Evolutionary conservation across 2,329 filamentous ascomycete species (phyloP).

Genomic region (Hypoxylon rubiginosum): DNA sequence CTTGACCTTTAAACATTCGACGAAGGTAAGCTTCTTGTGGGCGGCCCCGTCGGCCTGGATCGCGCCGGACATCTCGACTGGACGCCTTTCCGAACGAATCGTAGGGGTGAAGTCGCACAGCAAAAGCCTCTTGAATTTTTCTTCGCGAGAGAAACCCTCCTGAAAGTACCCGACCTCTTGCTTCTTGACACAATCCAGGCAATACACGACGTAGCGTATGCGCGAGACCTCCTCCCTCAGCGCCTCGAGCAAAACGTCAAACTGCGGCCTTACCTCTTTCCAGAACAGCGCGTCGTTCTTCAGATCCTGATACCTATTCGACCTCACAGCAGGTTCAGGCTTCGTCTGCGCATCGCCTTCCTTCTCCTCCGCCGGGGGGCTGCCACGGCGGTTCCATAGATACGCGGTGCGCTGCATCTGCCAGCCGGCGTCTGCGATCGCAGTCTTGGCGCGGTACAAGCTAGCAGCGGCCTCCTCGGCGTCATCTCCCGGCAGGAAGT

Average conservation of each 20-base stretch:
- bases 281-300: conserved; percentile 9
- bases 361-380: neutral
- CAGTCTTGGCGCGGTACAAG: conserved; percentile 4
- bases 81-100: neutral
- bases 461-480: neutral
- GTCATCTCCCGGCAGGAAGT: neutral
- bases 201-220: conserved; percentile 13
- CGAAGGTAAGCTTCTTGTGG: neutral
- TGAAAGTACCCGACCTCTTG: conserved; percentile 1
- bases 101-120: neutral
- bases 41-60: neutral
- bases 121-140: neutral
- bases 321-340: neutral
- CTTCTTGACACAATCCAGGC: conserved; percentile 2
- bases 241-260: conserved; percentile 5
- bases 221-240: conserved; percentile 13
- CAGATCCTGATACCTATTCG: neutral
- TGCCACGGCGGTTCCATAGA: neutral
- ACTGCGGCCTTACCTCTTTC: neutral
- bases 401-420: conserved; percentile 12
- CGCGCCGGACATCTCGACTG: conserved; percentile 23
- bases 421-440: conserved; percentile 8
- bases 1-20: neutral
- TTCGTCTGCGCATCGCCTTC: neutral
- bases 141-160: neutral